Conservation (phyloP, 805 yeast species). For the Metschnikowia chrysomelidarum region DNA sequence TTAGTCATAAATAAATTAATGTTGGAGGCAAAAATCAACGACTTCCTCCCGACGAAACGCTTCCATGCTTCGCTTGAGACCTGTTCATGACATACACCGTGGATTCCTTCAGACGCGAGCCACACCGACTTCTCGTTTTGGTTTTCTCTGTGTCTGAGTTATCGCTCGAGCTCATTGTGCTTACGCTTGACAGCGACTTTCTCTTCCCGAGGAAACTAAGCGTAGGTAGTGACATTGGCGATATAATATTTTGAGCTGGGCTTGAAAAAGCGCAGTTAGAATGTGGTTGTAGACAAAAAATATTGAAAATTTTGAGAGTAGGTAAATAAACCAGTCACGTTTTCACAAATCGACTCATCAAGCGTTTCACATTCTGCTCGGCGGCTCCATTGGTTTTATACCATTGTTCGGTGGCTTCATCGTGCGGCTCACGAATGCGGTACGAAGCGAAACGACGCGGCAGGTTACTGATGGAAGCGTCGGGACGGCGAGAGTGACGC, state of each 20-base stretch:
- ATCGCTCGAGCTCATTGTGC: constrained; percentile 3
- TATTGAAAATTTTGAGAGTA: too few relatives aligned
- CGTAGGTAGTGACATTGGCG: constrained; percentile 1
- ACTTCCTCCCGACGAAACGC: constrained; percentile 5
- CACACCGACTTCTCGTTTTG: constrained; percentile 1
- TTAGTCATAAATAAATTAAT: constrained; percentile 8
- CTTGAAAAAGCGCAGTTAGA: too few relatives aligned
- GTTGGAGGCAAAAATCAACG: not conserved
- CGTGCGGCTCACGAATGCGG: too few relatives aligned
- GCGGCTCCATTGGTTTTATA: not conserved
- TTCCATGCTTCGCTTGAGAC: constrained; percentile 9
- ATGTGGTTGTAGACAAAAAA: too few relatives aligned
- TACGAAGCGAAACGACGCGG: too few relatives aligned
- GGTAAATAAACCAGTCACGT: too few relatives aligned
- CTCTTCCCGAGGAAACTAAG: constrained; percentile 6
- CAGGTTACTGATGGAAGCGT: too few relatives aligned
- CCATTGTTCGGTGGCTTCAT: not conserved
- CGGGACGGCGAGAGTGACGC: too few relatives aligned
- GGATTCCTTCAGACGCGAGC: constrained; percentile 3
- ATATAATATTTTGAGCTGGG: too few relatives aligned
- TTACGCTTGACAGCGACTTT: constrained; percentile 8
- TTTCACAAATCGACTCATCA: too few relatives aligned
- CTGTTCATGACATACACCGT: constrained; percentile 7
- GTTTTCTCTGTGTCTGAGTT: not conserved
- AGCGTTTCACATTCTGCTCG: too few relatives aligned